Evolutionary conservation across 768 basidiomycete genomes (phyloP).

Genomic region (Tubosaeta brunneosetosa): DNA sequence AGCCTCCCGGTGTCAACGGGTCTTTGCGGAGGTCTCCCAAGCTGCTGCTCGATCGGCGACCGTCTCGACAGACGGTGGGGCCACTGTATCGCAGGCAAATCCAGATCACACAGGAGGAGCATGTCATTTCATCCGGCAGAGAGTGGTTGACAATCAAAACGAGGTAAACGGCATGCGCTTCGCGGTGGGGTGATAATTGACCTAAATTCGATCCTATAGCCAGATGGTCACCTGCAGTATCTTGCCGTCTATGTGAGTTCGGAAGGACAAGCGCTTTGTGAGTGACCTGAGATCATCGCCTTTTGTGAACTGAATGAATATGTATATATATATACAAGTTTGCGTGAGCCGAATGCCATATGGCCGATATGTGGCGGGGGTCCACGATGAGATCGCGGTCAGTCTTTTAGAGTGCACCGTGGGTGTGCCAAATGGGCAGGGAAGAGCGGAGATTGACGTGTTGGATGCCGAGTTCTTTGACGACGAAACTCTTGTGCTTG

Average conservation of each 20-base stretch:
- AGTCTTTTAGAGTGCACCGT: conserved; percentile 49
- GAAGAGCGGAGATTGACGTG: conserved; percentile 42
- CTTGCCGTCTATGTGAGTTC: conserved; percentile 44
- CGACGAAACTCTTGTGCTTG: conserved; percentile 60
- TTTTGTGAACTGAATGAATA: conserved; percentile 32
- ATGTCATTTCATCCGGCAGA: conserved; percentile 47
- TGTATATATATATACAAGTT: conserved; percentile 40
- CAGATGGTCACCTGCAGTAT: conserved; percentile 47
- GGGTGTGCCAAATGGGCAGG: conserved; percentile 24
- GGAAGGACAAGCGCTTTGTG: conserved; percentile 42
- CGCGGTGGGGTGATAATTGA: conserved; percentile 21
- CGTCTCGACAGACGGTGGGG: conserved; percentile 32
- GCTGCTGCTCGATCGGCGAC: conserved; percentile 61
- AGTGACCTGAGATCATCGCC: conserved; percentile 31
- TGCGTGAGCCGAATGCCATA: conserved; percentile 53
- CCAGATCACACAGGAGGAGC: conserved; percentile 26
- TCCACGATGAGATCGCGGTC: conserved; percentile 39
- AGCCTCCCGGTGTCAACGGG: conserved; percentile 51
- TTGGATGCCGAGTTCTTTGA: conserved; percentile 78
- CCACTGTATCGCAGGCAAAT: conserved; percentile 29
- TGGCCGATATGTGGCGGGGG: conserved; percentile 35
- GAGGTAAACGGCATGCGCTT: conserved; percentile 42
- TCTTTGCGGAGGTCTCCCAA: conserved; percentile 59
- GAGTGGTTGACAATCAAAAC: conserved; percentile 42
- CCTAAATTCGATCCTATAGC: conserved; percentile 33